These are phyloP conservation scores for Penicillium longicatenatum DNA, from an alignment of 495 filamentous ascomycete genomes.

Conservation along the genomic window DNA sequence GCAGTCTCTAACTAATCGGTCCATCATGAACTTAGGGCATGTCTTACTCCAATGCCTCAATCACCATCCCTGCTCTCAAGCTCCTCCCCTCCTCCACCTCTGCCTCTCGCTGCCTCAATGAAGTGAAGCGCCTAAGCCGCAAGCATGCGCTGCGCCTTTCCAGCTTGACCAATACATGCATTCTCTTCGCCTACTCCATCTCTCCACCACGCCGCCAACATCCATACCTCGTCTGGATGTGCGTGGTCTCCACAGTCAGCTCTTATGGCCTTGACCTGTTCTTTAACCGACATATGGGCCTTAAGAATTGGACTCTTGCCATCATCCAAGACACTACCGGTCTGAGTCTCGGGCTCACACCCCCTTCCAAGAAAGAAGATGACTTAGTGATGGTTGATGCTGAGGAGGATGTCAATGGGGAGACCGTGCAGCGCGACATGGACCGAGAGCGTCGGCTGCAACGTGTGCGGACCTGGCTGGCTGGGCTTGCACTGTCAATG, in stretches of 20 bases:
- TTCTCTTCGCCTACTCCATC: constrained; percentile 71
- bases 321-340: constrained; percentile 32
- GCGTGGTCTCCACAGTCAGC: constrained; percentile 53
- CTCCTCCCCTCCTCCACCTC: constrained; percentile 70
- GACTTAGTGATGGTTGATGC: constrained; percentile 59
- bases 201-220: constrained; percentile 72
- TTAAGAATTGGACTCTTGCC: constrained; percentile 32
- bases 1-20: constrained; percentile 1
- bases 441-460: constrained; percentile 64
- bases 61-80: constrained; percentile 75
- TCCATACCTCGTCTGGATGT: constrained; percentile 84
- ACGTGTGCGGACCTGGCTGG: constrained; percentile 58
- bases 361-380: constrained; percentile 63
- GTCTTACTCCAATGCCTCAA: constrained; percentile 73
- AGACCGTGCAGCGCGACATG: constrained; percentile 73
- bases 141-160: constrained; percentile 62
- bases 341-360: constrained; percentile 11
- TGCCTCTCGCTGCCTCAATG: constrained; percentile 64
- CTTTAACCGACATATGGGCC: constrained; percentile 41
- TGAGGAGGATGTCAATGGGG: constrained; percentile 71
- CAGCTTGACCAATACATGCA: constrained; percentile 59
- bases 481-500: constrained; percentile 70
- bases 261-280: constrained; percentile 60
- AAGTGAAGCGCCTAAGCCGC: constrained; percentile 60
- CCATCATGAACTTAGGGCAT: constrained; percentile 62